Evolutionary conservation across 202 grass and related monocot genomes (phyloP).

Genomic region (Zoysia matrella): DNA sequence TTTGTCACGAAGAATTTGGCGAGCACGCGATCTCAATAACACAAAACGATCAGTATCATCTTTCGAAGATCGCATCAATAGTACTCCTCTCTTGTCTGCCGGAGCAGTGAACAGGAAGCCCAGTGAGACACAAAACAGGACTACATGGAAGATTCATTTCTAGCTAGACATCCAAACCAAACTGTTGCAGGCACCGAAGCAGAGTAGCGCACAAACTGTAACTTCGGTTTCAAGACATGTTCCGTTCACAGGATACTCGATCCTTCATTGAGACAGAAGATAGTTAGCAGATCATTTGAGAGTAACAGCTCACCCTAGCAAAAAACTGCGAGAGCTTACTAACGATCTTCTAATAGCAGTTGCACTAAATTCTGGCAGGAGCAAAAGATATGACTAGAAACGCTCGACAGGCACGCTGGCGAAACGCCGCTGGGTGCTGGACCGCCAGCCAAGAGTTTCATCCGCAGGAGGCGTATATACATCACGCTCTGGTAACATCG

Average conservation of each 20-base stretch:
- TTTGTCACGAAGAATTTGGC: too few species aligned
- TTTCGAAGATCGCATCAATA: neutral
- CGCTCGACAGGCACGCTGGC: neutral
- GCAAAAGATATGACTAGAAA: neutral
- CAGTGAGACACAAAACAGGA: neutral
- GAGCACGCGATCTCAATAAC: too few species aligned
- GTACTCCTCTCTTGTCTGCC: neutral
- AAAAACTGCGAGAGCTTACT: too few species aligned
- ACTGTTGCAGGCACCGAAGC: neutral
- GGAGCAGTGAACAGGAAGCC: too few species aligned
- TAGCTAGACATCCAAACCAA: neutral
- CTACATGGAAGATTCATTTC: neutral
- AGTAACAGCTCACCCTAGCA: too few species aligned
- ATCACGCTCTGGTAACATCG: neutral
- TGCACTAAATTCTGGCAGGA: neutral
- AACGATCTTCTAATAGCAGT: too few species aligned
- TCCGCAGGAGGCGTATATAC: neutral
- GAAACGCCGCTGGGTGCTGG: neutral
- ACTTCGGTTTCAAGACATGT: neutral
- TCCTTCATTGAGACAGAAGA: neutral
- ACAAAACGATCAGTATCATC: neutral
- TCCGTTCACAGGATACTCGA: constrained; percentile 3
- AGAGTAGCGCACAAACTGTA: neutral
- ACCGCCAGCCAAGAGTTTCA: constrained; percentile 28
- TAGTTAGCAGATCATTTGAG: too few species aligned